Base-by-base conservation (phyloP, 108 stramenopile species). In the Stephanodiscus triporus region DNA sequence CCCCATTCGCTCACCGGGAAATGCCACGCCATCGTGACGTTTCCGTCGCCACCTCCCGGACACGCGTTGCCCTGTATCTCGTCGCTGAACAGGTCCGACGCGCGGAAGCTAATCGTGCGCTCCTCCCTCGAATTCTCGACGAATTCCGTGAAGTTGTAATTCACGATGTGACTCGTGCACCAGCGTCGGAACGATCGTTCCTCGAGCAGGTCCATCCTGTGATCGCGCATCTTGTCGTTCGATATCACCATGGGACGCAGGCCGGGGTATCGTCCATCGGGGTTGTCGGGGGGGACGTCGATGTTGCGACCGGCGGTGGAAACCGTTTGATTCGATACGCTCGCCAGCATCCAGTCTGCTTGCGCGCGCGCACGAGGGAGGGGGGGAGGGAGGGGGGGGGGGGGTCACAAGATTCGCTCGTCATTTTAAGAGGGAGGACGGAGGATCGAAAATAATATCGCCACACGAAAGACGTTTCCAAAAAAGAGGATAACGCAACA, bases 1-100 rank as follows among this genome's bases (percentile, higher is more conserved):
- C 37, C 70, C 89, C 89, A 90, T 27, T 83, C 89, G 45, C 80
- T 86, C 27, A 90, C 89, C 19, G 89, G 89, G 65, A 88, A 85
- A 68, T 90, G 89, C 89, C 89, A 90, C 10, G 73, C 85, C 24
- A 48, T 70, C 7, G 36, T 71, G 42, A 83, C 82, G 47, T 42
- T n/a, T n/a, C n/a, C 55, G 16, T 20, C 40, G 0, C 29, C 48
- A 5, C 27, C 47, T 37, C 48, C 27, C 55, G 77, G 73, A 36
- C 77, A 74, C 23, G 42, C 50, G 72, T 84, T 84, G 6, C 77
- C 37, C 22, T 84, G 83, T 34, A 84, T 84, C 47, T 84, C 83
- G 56, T 80, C 75, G 36, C 83, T 84, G 42, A 84, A 80, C 24
- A 68, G 19, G 56, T 80, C 83, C 16, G 83, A 75, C 3, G 48